phyloP scores from a whole-genome alignment of 2,329 filamentous ascomycete genomes.

The Arthrobotrys entomopaga region DNA sequence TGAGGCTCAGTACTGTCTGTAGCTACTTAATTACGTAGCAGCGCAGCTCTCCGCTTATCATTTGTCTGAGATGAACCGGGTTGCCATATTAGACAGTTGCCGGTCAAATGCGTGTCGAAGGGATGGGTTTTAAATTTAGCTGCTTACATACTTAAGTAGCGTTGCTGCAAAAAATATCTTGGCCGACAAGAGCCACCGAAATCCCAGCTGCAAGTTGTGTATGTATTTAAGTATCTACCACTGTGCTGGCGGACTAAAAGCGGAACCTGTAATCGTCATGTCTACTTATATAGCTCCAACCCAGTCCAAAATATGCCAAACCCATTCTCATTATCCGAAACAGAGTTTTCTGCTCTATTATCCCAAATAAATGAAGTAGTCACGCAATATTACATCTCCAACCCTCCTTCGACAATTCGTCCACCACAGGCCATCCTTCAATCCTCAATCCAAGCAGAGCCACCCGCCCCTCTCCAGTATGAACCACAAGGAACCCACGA shows the following conservation, averaged over 20 bases:
- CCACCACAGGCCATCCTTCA: conserved; percentile 19
- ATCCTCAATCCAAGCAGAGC: conserved; percentile 23
- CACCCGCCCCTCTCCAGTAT: conserved; percentile 4
- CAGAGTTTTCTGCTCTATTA: conserved; percentile 33
- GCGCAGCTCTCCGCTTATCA: too few relatives aligned
- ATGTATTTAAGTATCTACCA: too few relatives aligned
- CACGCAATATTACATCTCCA: conserved; percentile 50
- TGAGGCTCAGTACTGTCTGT: too few relatives aligned
- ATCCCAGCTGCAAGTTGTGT: too few relatives aligned
- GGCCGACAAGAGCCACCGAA: too few relatives aligned
- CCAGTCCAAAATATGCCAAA: conserved; percentile 27
- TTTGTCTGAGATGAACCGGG: neutral
- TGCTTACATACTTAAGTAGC: too few relatives aligned
- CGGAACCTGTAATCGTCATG: too few relatives aligned
- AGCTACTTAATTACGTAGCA: too few relatives aligned
- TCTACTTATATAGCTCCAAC: too few relatives aligned
- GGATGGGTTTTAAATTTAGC: too few relatives aligned
- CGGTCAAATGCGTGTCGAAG: conserved; percentile 29
- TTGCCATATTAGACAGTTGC: conserved; percentile 26
- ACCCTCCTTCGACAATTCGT: conserved; percentile 39
- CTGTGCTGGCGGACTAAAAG: too few relatives aligned
- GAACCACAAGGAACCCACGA: conserved; percentile 25
- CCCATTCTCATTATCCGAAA: conserved; percentile 31
- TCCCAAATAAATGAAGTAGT: conserved; percentile 36
- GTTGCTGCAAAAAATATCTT: too few relatives aligned